phyloP scores from a whole-genome alignment of 345 rosid species.

The Lagerstroemia speciosa region DNA sequence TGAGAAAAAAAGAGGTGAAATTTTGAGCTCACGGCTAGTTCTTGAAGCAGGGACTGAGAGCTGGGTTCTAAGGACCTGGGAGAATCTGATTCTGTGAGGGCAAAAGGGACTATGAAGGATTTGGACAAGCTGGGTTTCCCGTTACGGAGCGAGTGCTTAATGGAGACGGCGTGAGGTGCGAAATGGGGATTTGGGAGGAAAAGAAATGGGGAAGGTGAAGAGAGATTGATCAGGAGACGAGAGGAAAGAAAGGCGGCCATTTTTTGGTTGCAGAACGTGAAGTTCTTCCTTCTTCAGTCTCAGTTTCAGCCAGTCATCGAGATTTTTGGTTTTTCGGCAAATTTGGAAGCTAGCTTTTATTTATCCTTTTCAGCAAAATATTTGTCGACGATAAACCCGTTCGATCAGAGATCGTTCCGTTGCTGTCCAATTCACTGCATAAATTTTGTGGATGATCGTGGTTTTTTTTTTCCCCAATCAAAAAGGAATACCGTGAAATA shows the following conservation, averaged over 20 bases:
- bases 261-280: conserved; percentile 1
- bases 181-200: conserved; percentile 19
- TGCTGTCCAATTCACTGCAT: too few relatives aligned
- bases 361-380: not conserved
- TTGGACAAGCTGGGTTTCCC: conserved; percentile 19
- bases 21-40: conserved; percentile 46
- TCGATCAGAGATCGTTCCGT: not conserved
- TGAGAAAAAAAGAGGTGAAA: not conserved
- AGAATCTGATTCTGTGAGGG: conserved; percentile 68
- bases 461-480: too few relatives aligned
- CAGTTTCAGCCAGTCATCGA: not conserved
- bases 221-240: conserved; percentile 25
- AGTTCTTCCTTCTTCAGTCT: not conserved
- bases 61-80: conserved; percentile 38
- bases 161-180: conserved; percentile 18
- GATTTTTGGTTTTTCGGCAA: not conserved
- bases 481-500: too few relatives aligned
- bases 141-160: conserved; percentile 14
- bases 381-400: not conserved
- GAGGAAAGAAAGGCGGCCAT: conserved; percentile 40
- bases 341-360: not conserved
- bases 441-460: too few relatives aligned
- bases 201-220: conserved; percentile 15
- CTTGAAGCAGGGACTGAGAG: conserved; percentile 40
- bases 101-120: conserved; percentile 28